Conservation (phyloP, 352 stramenopile genomes). For the Plasmopara muralis region DNA sequence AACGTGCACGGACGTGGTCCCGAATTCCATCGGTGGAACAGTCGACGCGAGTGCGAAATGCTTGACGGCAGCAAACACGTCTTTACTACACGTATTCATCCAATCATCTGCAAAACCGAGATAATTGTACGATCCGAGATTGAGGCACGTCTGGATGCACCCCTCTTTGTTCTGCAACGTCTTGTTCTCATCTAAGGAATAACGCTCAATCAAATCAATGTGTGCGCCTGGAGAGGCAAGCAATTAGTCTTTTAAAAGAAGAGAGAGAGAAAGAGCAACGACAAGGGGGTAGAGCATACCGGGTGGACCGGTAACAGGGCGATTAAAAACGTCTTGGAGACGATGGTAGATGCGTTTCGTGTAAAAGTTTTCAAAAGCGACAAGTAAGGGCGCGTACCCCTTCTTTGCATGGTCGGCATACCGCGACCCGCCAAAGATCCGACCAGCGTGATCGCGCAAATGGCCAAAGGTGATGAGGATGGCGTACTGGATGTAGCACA, state of each 20-base stretch:
- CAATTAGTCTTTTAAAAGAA: background rate
- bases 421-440: slow-evolving; percentile 62
- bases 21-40: slow-evolving; percentile 69
- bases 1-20: slow-evolving; percentile 87
- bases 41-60: slow-evolving; percentile 78
- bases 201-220: slow-evolving; percentile 94
- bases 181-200: slow-evolving; percentile 78
- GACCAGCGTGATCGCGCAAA: slow-evolving; percentile 61
- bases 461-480: slow-evolving; percentile 79
- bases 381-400: slow-evolving; percentile 91
- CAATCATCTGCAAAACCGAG: slow-evolving; percentile 99
- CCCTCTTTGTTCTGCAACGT: slow-evolving; percentile 68
- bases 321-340: slow-evolving; percentile 90
- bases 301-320: slow-evolving; percentile 55
- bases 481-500: slow-evolving; percentile 81
- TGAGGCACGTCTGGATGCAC: slow-evolving; percentile 84
- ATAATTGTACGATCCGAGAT: slow-evolving; percentile 99
- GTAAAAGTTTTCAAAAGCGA: slow-evolving; percentile 98
- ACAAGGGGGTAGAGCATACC: slow-evolving; percentile 17
- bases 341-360: slow-evolving; percentile 96
- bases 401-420: slow-evolving; percentile 51
- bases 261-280: background rate
- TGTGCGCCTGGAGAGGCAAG: slow-evolving; percentile 34
- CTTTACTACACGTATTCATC: slow-evolving; percentile 92
- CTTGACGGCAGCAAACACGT: slow-evolving; percentile 87